Base-by-base conservation (phyloP, 1,284 basidiomycete genomes). In the Tilletia walkeri region DNA sequence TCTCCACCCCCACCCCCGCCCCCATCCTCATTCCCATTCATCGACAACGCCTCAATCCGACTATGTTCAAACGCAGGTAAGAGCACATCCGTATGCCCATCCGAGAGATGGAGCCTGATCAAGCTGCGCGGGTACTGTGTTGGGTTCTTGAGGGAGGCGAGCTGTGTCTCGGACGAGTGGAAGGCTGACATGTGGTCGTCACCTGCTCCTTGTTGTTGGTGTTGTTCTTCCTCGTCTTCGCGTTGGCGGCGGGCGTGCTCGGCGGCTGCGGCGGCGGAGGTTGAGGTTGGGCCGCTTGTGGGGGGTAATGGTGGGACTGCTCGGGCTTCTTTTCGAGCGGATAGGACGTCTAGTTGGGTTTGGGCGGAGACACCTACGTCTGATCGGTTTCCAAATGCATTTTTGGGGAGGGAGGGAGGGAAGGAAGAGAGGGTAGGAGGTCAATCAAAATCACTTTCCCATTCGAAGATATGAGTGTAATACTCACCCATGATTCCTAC, bases 401-500 rank as follows among this genome's bases (percentile, higher is more conserved):
- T 30, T 30, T 30, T 30, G 24, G 24, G 24, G n/a, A n/a, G n/a
- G n/a, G n/a, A n/a, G 24, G 24, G 24, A 30, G 24, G 24, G 24
- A 30, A 2, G 24, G 24, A 30, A 30, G 24, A 30, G 2, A 30
- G 24, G 24, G 24, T 30, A 30, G 24, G 24, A 30, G 24, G 24
- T 56, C 53, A 16, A 24, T 9, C 53, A 24, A 18, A 18, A 56
- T 24, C 53, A 56, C 9, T 9, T 56, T 24, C n/a, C 24, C n/a
- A 0, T 10, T 53, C 9, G 30, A 9, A 39, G 7, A 36, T 4
- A 7, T 6, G 20, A 18, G 50, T 24, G 16, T 7, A 53, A 6
- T 6, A 63, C 59, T 63, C 59, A 63, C 59, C 59, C 59, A 63
- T 63, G 4, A 63, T 63, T 38, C 59, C 59, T 14, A 63, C 59